Evolutionary conservation across 495 filamentous ascomycete genomes (phyloP).

Genomic region (Tuber magnatum): DNA sequence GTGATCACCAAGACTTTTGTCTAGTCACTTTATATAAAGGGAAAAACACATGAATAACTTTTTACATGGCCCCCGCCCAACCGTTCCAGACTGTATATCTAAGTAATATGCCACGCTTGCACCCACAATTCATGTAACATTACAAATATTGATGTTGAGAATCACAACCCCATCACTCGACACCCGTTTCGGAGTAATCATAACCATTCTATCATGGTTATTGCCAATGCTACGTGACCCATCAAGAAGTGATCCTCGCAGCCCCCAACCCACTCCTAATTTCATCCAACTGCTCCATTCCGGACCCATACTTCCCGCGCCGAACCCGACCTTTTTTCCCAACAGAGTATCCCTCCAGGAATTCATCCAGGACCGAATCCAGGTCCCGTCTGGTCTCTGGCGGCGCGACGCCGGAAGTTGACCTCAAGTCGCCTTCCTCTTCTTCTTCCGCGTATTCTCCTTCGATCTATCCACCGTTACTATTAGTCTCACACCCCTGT

Average conservation of each 20-base stretch:
- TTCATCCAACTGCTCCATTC: conserved; percentile 85
- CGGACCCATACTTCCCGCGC: conserved; percentile 72
- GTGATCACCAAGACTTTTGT: too few species aligned
- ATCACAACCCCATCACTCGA: conserved; percentile 1
- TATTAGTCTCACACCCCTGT: background rate
- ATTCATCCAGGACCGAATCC: conserved; percentile 86
- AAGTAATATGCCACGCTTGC: background rate
- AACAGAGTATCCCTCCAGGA: conserved; percentile 68
- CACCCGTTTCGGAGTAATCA: background rate
- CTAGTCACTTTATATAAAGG: too few species aligned
- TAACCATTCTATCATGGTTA: background rate
- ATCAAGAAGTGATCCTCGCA: conserved; percentile 48
- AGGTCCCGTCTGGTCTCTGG: conserved; percentile 64
- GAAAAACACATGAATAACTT: background rate
- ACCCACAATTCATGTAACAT: background rate
- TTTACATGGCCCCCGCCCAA: background rate
- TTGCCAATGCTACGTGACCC: background rate
- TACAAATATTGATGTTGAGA: background rate
- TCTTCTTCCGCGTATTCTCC: conserved; percentile 71
- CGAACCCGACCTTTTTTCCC: conserved; percentile 65
- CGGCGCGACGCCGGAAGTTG: conserved; percentile 40
- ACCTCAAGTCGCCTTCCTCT: conserved; percentile 46
- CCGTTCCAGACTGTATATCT: background rate
- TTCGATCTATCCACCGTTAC: conserved; percentile 50
- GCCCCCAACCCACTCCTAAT: conserved; percentile 72